These are phyloP conservation scores for Oehlia diaphana DNA, from an alignment of 192 early-diverging fungal genomes.

Conservation along the genomic window DNA sequence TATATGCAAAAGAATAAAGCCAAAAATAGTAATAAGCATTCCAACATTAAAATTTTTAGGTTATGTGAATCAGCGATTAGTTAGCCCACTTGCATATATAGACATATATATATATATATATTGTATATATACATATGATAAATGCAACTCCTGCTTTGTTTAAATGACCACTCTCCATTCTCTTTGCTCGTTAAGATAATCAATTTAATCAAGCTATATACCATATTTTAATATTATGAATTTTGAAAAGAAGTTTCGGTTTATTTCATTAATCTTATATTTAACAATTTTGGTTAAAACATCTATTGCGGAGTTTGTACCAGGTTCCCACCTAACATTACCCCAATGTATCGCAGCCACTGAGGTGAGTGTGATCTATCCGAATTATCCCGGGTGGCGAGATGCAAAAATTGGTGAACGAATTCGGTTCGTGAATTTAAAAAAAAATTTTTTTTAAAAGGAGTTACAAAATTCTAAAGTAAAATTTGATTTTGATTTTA, in stretches of 20 bases:
- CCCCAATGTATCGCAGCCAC: background rate
- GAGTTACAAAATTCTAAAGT: background rate
- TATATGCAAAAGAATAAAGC: too few relatives aligned
- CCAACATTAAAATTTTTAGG: too few relatives aligned
- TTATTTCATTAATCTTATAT: background rate
- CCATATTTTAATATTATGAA: background rate
- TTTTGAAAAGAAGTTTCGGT: background rate
- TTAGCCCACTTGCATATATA: background rate
- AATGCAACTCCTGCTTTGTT: background rate
- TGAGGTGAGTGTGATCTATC: background rate
- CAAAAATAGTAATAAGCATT: too few relatives aligned
- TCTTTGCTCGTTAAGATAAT: background rate
- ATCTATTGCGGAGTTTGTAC: background rate
- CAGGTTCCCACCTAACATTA: background rate
- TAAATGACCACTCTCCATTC: background rate
- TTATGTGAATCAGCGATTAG: too few relatives aligned
- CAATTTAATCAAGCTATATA: background rate
- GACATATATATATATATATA: background rate
- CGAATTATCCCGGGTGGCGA: background rate
- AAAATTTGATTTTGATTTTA: background rate
- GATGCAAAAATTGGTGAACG: background rate
- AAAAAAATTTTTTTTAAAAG: background rate
- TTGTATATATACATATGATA: background rate
- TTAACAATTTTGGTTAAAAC: background rate
- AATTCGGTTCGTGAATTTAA: background rate